Base-by-base conservation (phyloP, 768 basidiomycete species). In the Boletus rex-veris region DNA sequence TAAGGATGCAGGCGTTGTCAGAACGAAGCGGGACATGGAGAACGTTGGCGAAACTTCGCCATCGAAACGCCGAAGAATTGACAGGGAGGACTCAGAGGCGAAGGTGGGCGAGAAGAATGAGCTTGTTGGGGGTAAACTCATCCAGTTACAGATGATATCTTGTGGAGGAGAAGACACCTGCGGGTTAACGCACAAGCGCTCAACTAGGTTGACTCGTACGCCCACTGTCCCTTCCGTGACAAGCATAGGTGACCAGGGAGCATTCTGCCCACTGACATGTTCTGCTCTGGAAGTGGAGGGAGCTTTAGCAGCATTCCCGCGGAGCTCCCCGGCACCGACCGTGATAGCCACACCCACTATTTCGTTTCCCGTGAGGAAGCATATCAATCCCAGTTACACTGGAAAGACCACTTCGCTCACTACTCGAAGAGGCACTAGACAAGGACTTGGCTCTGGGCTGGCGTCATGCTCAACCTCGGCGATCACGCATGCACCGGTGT, bases 301-400 rank as follows among this genome's bases (percentile, higher is more conserved):
- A 5, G 21, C 19, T 19, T 36, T 31, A 10, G 52, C 10, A 30
- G 16, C 30, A 7, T 14, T 33, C 5, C 6, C n/a, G 24, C 42
- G 18, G 18, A 30, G 42, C 37, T 45, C 46, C 2, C 44, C 37
- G 5, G 35, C 21, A 11, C 31, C 36, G 1, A 16, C 33, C 39
- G 50, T 48, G 37, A 52, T 12, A 1, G 36, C 33, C n/a, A 30
- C 55, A 21, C 15, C 57, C 3, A 59, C 63, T 4, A 56, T 65
- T 30, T 39, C 61, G 5, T 68, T 68, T 35, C 59, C 66, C 1
- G 54, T 65, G 24, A 58, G 48, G 50, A 67, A 65, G 31, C 50
- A 40, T 21, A 10, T 52, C 7, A 48, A 53, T 4, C 19, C 26
- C 4, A 18, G 35, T 18, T 7, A 4, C 8, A 7, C n/a, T 39